Evolutionary conservation across 305 asterid species (phyloP).

Genomic region (Fraxinus albicans): DNA sequence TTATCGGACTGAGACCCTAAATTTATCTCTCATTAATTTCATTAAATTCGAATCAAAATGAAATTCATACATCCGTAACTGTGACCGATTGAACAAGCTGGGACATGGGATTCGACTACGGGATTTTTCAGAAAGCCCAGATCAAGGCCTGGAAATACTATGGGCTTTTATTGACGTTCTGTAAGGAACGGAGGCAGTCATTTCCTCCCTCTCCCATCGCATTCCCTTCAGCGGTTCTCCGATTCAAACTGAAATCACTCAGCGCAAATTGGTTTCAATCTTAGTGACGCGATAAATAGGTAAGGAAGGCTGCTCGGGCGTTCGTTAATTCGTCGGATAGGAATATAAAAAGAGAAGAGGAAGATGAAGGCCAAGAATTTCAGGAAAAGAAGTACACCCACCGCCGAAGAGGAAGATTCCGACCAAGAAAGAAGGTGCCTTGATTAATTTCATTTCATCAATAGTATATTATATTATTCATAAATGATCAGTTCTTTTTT

Average conservation of each 20-base stretch:
- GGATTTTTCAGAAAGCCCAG: not conserved
- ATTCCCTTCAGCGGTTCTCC: not conserved
- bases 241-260: not conserved
- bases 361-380: constrained; percentile 68
- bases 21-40: too few relatives aligned
- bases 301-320: not conserved
- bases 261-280: not conserved
- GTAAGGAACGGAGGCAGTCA: not conserved
- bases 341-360: not conserved
- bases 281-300: not conserved
- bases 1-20: too few relatives aligned
- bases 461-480: not conserved
- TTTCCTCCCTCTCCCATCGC: not conserved
- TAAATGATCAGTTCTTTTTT: not conserved
- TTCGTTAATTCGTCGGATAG: not conserved
- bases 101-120: not conserved
- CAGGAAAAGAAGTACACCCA: constrained; percentile 55
- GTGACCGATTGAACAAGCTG: not conserved
- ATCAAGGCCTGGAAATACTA: not conserved
- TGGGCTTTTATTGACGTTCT: not conserved
- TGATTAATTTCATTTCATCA: constrained; percentile 20
- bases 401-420: constrained; percentile 45
- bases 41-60: too few relatives aligned
- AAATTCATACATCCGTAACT: too few relatives aligned
- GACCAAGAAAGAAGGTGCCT: constrained; percentile 51